Conservation (phyloP, 1,284 basidiomycete species). For the Mycena citricolor region DNA sequence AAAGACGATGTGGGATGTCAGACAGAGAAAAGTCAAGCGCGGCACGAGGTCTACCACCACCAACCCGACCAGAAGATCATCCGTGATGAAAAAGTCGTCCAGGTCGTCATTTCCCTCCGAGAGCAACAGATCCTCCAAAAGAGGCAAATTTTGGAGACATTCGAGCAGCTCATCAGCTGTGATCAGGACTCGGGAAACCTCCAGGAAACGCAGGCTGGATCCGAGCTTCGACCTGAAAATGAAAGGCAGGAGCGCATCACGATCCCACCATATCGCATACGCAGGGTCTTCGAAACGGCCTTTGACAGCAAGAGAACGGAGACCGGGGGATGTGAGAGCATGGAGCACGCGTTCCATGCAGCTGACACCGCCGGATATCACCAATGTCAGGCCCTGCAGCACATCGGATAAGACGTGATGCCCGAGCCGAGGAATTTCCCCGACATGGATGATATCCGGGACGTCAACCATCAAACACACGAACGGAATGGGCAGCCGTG, state of each 20-base stretch:
- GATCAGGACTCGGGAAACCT: neutral
- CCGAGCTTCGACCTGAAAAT: neutral
- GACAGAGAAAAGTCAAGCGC: neutral
- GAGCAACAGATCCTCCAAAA: neutral
- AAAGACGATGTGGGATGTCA: conserved; percentile 4
- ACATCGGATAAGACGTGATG: too few species aligned
- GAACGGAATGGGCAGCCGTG: too few species aligned
- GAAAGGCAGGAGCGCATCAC: conserved; percentile 3
- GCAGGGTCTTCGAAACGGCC: too few species aligned
- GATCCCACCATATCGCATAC: too few species aligned
- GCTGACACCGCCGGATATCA: too few species aligned
- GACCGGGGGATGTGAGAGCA: too few species aligned
- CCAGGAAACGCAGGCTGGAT: neutral
- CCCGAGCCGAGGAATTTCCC: too few species aligned
- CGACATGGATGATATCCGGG: too few species aligned
- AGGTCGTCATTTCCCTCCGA: neutral
- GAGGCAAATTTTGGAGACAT: neutral
- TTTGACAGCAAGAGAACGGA: too few species aligned
- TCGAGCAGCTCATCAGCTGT: neutral
- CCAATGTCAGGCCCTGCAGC: too few species aligned
- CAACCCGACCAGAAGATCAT: neutral
- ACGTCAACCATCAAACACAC: too few species aligned
- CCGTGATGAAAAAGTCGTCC: neutral
- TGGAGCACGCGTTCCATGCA: too few species aligned
- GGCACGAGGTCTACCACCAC: neutral